phyloP scores from a whole-genome alignment of 129 eudicot genomes.

The Centrapalus pauciflorus region DNA sequence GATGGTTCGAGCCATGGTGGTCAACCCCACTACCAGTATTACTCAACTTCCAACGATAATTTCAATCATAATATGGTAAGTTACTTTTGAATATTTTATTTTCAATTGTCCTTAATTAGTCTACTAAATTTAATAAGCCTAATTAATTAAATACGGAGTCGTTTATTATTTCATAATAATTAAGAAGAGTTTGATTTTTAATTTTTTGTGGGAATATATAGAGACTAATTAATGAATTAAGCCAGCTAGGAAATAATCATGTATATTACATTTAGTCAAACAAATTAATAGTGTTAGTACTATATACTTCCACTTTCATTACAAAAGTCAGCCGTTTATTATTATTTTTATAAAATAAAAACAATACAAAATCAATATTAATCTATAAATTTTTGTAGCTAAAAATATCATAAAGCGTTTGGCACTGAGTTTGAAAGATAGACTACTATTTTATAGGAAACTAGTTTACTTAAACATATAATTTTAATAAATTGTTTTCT shows the following conservation, averaged over 20 bases:
- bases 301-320: conserved; percentile 19
- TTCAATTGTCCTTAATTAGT: not conserved
- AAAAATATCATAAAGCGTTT: too few relatives aligned
- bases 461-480: too few relatives aligned
- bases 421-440: too few relatives aligned
- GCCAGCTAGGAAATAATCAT: not conserved
- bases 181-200: too few relatives aligned
- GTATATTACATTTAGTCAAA: conserved; percentile 15
- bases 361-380: not conserved
- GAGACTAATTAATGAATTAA: conserved; percentile 15
- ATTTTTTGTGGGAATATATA: too few relatives aligned
- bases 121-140: not conserved
- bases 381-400: too few relatives aligned
- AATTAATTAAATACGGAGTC: too few relatives aligned
- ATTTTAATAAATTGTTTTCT: too few relatives aligned
- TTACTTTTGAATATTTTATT: not conserved
- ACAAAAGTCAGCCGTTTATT: not conserved
- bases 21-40: conserved; percentile 37
- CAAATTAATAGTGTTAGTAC: conserved; percentile 22
- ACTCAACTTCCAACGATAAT: conserved; percentile 18
- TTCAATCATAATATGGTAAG: conserved; percentile 50
- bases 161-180: too few relatives aligned
- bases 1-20: conserved; percentile 58
- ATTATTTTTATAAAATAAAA: not conserved
- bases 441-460: too few relatives aligned